Percentiles rank a stretch among this genome's conserved stretches.
Evolutionary conservation across 2,329 filamentous ascomycete species (phyloP).

Genomic region (Aspergillus awamori): DNA sequence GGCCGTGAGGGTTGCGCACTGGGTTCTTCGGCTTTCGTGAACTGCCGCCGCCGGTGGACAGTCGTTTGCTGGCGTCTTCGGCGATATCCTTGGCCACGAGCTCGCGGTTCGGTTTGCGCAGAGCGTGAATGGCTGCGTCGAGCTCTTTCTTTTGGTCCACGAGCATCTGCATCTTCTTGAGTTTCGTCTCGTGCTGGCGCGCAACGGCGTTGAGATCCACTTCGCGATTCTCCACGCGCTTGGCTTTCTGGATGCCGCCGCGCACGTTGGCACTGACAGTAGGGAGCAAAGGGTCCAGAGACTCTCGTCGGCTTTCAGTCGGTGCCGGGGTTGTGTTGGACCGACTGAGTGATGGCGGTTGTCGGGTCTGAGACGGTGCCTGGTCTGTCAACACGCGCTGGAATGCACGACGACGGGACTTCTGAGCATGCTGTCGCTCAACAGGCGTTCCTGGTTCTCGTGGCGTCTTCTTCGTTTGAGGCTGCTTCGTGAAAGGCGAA

Average conservation of each 20-base stretch:
- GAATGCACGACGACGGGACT: constrained; percentile 41
- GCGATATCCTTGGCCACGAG: constrained; percentile 50
- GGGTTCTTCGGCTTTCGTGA: constrained; percentile 46
- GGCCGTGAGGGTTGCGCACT: constrained; percentile 43
- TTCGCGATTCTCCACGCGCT: constrained; percentile 51
- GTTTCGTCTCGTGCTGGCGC: constrained; percentile 49
- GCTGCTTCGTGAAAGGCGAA: constrained; percentile 39
- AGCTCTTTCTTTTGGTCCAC: constrained; percentile 53
- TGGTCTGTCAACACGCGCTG: constrained; percentile 52
- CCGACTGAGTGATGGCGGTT: constrained; percentile 43
- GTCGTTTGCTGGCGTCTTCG: constrained; percentile 45
- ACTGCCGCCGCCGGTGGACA: constrained; percentile 31
- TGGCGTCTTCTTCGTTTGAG: constrained; percentile 33
- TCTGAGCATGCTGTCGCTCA: constrained; percentile 34
- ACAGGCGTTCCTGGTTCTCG: constrained; percentile 37
- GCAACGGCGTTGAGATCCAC: constrained; percentile 51
- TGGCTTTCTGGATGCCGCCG: constrained; percentile 49
- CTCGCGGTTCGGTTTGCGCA: constrained; percentile 52
- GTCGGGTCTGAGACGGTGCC: constrained; percentile 32
- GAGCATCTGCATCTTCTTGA: constrained; percentile 49
- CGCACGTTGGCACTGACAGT: constrained; percentile 40
- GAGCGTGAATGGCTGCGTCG: constrained; percentile 50
- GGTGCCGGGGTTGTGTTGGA: constrained; percentile 48
- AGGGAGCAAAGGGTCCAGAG: constrained; percentile 45
- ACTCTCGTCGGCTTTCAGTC: constrained; percentile 44